Conservation (phyloP, 129 eudicot genomes). For the Helianthus tuberosus region DNA sequence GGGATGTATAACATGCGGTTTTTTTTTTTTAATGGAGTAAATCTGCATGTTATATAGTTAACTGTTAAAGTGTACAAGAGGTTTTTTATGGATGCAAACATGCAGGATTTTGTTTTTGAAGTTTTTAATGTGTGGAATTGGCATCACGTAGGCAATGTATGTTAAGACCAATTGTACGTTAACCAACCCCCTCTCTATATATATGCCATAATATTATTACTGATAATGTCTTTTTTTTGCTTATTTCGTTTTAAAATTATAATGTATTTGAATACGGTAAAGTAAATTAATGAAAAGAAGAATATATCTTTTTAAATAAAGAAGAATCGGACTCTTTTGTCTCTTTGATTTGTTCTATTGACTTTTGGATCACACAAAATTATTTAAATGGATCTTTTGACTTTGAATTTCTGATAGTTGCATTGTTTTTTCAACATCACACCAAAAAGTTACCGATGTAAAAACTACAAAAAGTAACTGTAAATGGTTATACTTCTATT, state of each 20-base stretch:
- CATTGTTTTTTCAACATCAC: conserved; percentile 10
- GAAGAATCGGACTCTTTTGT: not conserved
- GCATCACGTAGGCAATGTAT: too few relatives aligned
- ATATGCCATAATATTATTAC: too few relatives aligned
- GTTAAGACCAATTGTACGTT: too few relatives aligned
- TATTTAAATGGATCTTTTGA: not conserved
- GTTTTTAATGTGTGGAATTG: too few relatives aligned
- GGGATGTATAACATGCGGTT: too few relatives aligned
- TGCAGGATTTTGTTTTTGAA: too few relatives aligned
- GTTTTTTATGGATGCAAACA: too few relatives aligned
- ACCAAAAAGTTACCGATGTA: conserved; percentile 2
- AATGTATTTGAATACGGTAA: not conserved
- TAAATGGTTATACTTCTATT: not conserved
- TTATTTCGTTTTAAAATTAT: not conserved
- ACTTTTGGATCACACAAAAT: not conserved
- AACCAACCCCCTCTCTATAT: too few relatives aligned
- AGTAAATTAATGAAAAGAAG: not conserved
- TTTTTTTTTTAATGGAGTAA: too few relatives aligned
- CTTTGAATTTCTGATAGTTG: not conserved
- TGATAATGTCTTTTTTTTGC: too few relatives aligned
- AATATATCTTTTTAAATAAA: not conserved
- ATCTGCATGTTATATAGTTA: too few relatives aligned
- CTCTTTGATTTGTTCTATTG: conserved; percentile 2
- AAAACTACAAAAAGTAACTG: not conserved
- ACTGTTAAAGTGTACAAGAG: too few relatives aligned